Base-by-base conservation (phyloP, 2,329 filamentous ascomycete species). In the Aspergillus tanneri region DNA sequence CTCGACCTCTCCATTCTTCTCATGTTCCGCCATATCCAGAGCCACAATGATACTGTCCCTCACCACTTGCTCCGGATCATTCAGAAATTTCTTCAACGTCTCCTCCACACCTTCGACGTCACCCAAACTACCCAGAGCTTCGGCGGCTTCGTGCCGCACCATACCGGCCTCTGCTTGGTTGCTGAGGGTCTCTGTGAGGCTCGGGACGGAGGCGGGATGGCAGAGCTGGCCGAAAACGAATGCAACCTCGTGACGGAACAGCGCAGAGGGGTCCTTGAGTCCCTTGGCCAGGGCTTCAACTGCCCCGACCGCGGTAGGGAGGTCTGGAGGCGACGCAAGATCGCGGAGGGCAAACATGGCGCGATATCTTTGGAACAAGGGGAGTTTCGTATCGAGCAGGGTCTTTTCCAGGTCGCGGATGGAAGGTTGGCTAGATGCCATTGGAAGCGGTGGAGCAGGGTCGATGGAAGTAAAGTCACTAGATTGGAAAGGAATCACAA, bases 281-380 rank as follows among this genome's bases (percentile, higher is more conserved):
- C 93, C 93, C 65, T 85, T 86, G 37, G 93, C 90, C 38, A 99
- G 81, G 9, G 91, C 88, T 36, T 86, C 80, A 44, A 99, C 82
- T 14, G 93, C 92, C n/a, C 88, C 86, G 12, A 90, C 82, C 5
- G 92, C 91, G 2, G 91, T 96, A 2, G 90, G 88, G 35, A 95
- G 84, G 65, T 95, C 87, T 8, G 92, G 91, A 12, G 93, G 93
- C 3, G 91, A 96, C 18, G 91, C 90, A 43, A 99, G 84, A 71
- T 99, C 93, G 65, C 93, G 87, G 43, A 99, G 84, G 49, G 90
- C 88, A 67, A 99, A 99, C 93, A 99, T 99, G 68, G 93, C 92
- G 63, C 93, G 85, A 74, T 99, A 99, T 67, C 93, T 85, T 66
- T 90, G 77, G 77, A 99, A 99, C 10, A 99, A 82, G 19, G 90